Percentiles rank a stretch among this genome's conserved stretches.
These are phyloP conservation scores for Agaricales sp. DNA, from an alignment of 1,284 basidiomycete genomes.

Conservation along the genomic window DNA sequence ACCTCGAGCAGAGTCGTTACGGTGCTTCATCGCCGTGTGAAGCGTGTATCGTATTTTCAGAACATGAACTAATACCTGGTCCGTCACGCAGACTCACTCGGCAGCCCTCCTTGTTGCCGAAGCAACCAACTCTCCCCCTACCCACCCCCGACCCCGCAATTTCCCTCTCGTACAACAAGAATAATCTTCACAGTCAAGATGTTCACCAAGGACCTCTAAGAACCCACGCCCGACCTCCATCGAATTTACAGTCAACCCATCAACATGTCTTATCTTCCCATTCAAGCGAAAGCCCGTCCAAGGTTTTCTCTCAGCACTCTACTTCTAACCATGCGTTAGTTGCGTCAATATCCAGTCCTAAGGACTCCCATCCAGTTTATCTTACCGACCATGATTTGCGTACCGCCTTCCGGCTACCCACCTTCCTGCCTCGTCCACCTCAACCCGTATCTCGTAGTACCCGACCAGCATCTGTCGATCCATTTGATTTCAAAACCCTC, in stretches of 20 bases:
- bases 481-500: conserved; percentile 23
- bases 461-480: background rate
- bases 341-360: background rate
- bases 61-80: background rate
- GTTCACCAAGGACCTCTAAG: background rate
- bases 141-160: background rate
- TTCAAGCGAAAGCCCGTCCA: background rate
- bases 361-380: background rate
- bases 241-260: background rate
- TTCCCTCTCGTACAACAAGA: background rate
- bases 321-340: background rate
- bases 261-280: background rate
- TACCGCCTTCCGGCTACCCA: background rate
- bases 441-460: background rate
- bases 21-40: background rate
- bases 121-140: background rate
- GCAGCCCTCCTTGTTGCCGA: background rate
- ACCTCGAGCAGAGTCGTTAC: background rate
- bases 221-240: background rate
- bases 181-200: background rate
- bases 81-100: background rate
- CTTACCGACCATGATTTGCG: background rate
- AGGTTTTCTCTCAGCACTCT: background rate
- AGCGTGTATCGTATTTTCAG: background rate
- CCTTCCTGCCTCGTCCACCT: background rate